Evolutionary conservation across 192 early-diverging fungal genomes (phyloP).

Genomic region (Entomortierella lignicola): DNA sequence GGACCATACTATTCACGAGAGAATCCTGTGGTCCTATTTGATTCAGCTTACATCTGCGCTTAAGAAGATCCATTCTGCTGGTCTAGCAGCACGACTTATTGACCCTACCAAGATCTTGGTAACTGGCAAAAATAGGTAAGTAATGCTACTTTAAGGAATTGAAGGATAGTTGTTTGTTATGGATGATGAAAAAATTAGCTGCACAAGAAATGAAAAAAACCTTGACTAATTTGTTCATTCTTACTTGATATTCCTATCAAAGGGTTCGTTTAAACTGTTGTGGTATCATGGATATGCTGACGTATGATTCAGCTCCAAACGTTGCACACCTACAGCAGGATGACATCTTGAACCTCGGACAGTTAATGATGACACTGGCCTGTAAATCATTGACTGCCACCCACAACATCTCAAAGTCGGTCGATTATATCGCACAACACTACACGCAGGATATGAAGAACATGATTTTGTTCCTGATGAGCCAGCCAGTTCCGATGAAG

Average conservation of each 20-base stretch:
- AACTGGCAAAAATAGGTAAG: slow-evolving; percentile 83
- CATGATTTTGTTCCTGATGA: slow-evolving; percentile 81
- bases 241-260: too few species aligned
- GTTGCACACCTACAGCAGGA: slow-evolving; percentile 78
- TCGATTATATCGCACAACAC: slow-evolving; percentile 80
- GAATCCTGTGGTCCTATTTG: slow-evolving; percentile 83
- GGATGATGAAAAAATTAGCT: too few species aligned
- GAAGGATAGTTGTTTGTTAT: too few species aligned
- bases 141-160: not conserved
- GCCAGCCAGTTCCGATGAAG: slow-evolving; percentile 79
- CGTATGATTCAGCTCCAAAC: slow-evolving; percentile 76
- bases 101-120: slow-evolving; percentile 87
- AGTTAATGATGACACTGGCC: slow-evolving; percentile 80
- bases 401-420: slow-evolving; percentile 78
- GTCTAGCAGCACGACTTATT: slow-evolving; percentile 83
- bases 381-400: slow-evolving; percentile 77
- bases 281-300: slow-evolving; percentile 78
- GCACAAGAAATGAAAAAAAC: too few species aligned
- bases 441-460: slow-evolving; percentile 88
- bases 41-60: slow-evolving; percentile 83
- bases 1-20: slow-evolving; percentile 69
- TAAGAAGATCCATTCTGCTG: slow-evolving; percentile 83
- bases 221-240: too few species aligned
- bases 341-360: slow-evolving; percentile 84
- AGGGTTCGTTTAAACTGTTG: slow-evolving; percentile 80